A percentile compares a stretch with the other conserved stretches of the same genome.
Evolutionary conservation across 1,284 basidiomycete genomes (phyloP).

Genomic region (Austroboletus niveus): DNA sequence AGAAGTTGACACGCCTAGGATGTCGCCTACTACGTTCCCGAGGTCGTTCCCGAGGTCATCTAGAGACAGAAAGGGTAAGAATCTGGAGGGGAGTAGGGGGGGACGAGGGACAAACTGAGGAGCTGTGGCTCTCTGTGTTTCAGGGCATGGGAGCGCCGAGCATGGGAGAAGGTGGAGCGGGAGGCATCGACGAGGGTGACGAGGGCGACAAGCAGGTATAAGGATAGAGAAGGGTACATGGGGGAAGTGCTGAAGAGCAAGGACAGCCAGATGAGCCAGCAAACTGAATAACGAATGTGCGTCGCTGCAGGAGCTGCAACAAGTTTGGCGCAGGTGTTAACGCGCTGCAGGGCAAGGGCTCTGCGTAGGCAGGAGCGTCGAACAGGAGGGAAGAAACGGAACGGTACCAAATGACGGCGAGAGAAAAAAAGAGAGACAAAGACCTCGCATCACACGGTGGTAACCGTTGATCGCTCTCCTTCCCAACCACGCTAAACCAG

Average conservation of each 20-base stretch:
- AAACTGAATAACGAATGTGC: conserved; percentile 25
- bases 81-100: neutral
- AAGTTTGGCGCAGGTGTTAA: neutral
- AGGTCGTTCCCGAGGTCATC: conserved; percentile 2
- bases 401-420: neutral
- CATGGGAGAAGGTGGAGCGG: conserved; percentile 42
- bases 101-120: conserved; percentile 12
- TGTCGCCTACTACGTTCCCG: neutral
- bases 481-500: neutral
- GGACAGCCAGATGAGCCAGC: neutral
- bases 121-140: conserved; percentile 25
- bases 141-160: conserved; percentile 38
- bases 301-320: conserved; percentile 8
- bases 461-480: neutral
- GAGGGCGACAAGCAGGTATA: conserved; percentile 28
- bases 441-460: conserved; percentile 17
- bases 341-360: neutral
- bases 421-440: neutral
- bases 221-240: conserved; percentile 24
- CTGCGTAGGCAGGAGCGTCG: conserved; percentile 9
- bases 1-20: neutral
- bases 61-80: neutral
- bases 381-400: neutral
- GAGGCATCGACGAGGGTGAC: conserved; percentile 30
- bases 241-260: conserved; percentile 17